phyloP scores from a whole-genome alignment of 1,139 yeast genomes.

The Candida frijolesensis region DNA sequence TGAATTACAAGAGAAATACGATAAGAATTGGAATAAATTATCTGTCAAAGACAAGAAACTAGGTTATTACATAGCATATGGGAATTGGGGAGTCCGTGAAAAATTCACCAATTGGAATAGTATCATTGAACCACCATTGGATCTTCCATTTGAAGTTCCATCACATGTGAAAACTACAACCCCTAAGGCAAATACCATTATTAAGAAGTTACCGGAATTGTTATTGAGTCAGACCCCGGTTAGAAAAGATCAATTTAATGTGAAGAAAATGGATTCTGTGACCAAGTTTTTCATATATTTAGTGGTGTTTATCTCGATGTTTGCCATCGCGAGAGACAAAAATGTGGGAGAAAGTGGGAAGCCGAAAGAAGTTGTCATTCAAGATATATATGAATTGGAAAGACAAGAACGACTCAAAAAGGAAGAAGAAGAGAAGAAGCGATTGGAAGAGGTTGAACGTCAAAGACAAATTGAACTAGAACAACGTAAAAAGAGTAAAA shows the following conservation, averaged over 20 bases:
- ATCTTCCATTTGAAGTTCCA: constrained; percentile 57
- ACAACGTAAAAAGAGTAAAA: constrained; percentile 3
- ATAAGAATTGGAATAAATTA: constrained; percentile 54
- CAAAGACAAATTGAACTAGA: constrained; percentile 13
- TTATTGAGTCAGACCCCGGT: constrained; percentile 48
- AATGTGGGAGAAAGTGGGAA: constrained; percentile 50
- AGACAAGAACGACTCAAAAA: constrained; percentile 23
- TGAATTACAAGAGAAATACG: constrained; percentile 53
- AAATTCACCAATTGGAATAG: constrained; percentile 50
- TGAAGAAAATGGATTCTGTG: constrained; percentile 55
- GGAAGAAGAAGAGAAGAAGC: constrained; percentile 20
- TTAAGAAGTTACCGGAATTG: constrained; percentile 41
- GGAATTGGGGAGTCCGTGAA: constrained; percentile 66
- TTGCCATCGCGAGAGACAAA: constrained; percentile 54
- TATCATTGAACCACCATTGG: constrained; percentile 44
- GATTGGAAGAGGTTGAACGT: constrained; percentile 16
- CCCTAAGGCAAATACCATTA: constrained; percentile 26
- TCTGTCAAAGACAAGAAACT: constrained; percentile 48
- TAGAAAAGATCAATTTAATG: constrained; percentile 51
- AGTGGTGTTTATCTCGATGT: constrained; percentile 40
- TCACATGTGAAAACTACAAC: constrained; percentile 25
- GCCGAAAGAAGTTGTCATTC: constrained; percentile 43
- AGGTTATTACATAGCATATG: constrained; percentile 61
- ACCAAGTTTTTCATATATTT: constrained; percentile 53
- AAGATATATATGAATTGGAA: constrained; percentile 38